Evolutionary conservation across 495 filamentous ascomycete species (phyloP).

Genomic region (Podospora conica): DNA sequence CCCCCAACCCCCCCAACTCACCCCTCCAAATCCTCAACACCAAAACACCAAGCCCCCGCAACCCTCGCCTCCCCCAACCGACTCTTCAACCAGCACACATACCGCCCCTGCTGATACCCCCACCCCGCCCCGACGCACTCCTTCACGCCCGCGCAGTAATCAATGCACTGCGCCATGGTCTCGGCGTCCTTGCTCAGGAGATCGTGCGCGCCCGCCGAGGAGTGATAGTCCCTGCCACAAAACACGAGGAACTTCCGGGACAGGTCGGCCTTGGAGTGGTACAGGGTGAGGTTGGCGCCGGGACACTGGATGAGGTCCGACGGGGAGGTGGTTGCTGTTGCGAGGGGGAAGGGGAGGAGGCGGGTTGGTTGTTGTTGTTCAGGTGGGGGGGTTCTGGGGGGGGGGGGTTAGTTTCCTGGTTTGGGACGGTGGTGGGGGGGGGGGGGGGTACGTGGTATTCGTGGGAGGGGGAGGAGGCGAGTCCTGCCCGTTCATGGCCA

Average conservation of each 20-base stretch:
- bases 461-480: too few relatives aligned
- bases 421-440: neutral
- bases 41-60: neutral
- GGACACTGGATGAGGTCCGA: neutral
- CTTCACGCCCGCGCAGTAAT: neutral
- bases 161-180: neutral
- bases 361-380: too few relatives aligned
- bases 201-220: neutral
- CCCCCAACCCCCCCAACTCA: neutral
- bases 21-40: neutral
- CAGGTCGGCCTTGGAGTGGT: too few relatives aligned
- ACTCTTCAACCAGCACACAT: neutral
- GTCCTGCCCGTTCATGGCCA: neutral
- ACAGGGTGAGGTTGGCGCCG: neutral
- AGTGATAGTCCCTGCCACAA: neutral
- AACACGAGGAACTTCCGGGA: neutral
- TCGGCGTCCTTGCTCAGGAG: neutral
- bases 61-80: neutral
- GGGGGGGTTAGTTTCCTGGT: too few relatives aligned
- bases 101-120: neutral
- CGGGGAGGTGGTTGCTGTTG: neutral
- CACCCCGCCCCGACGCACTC: neutral
- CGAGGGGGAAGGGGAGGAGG: neutral
- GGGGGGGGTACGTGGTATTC: neutral
- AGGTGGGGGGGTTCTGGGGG: neutral